phyloP scores from a whole-genome alignment of 164 flowering plant species.

The Vitis amurensis region DNA sequence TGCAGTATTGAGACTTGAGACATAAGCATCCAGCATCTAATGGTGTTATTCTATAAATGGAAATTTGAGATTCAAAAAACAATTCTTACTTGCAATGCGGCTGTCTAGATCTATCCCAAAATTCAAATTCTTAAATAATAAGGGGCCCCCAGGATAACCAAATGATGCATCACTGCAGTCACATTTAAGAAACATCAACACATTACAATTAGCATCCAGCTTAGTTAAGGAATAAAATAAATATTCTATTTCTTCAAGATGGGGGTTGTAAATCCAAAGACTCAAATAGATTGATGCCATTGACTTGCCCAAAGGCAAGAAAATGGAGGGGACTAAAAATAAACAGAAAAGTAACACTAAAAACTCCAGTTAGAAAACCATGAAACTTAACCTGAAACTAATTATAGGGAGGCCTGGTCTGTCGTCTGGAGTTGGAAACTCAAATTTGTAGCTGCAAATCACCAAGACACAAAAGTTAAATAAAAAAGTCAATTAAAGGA shows the following conservation, averaged over 20 bases:
- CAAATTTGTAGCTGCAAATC: slow-evolving; percentile 89
- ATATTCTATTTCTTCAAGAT: no score
- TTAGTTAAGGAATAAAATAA: no score
- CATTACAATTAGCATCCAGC: background rate
- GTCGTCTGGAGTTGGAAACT: slow-evolving; percentile 97
- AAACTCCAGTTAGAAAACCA: slow-evolving; percentile 40
- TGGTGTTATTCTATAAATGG: background rate
- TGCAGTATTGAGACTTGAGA: background rate
- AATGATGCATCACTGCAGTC: slow-evolving; percentile 95
- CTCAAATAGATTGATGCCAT: no score
- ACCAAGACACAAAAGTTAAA: background rate
- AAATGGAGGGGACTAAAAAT: no score
- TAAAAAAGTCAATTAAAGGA: background rate
- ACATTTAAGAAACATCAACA: slow-evolving; percentile 8
- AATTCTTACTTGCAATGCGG: slow-evolving; percentile 89
- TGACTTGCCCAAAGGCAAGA: no score
- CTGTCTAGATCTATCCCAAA: slow-evolving; percentile 99
- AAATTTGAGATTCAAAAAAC: background rate
- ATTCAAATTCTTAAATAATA: slow-evolving; percentile 86
- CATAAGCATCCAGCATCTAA: background rate
- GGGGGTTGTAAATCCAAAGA: no score
- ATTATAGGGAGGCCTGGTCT: slow-evolving; percentile 89
- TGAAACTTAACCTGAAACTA: slow-evolving; percentile 62
- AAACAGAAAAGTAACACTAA: background rate
- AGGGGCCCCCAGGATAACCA: slow-evolving; percentile 97